Percentiles rank a stretch among this genome's conserved stretches.
Conservation (phyloP, 176 grass and related monocot genomes). For the Zizania latifolia region DNA sequence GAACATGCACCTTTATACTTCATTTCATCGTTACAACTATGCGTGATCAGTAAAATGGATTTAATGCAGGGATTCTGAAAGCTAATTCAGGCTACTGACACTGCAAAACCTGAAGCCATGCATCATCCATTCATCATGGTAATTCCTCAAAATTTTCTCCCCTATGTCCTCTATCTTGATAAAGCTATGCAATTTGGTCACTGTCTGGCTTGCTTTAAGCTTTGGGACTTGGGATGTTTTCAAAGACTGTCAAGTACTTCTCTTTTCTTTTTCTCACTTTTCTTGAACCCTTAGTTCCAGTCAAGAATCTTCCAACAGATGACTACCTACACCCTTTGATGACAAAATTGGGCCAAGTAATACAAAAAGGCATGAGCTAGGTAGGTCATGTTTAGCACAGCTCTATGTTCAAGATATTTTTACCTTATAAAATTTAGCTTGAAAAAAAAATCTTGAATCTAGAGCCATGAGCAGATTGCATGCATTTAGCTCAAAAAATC, state of each 20-base stretch:
- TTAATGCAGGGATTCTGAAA: not conserved
- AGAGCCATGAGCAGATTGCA: no score
- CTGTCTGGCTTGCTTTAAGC: slow-evolving; percentile 29
- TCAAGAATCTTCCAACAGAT: slow-evolving; percentile 58
- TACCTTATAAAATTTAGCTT: no score
- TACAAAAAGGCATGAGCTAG: slow-evolving; percentile 38
- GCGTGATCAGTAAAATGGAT: not conserved
- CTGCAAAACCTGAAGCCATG: slow-evolving; percentile 10
- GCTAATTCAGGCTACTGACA: slow-evolving; percentile 3
- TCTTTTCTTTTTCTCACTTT: slow-evolving; percentile 21
- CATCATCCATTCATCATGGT: slow-evolving; percentile 11
- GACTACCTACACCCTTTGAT: slow-evolving; percentile 14
- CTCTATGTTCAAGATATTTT: no score
- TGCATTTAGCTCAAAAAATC: no score
- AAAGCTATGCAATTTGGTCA: slow-evolving; percentile 34
- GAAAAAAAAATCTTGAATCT: no score
- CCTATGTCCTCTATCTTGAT: slow-evolving; percentile 1
- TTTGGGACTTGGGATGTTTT: slow-evolving; percentile 39
- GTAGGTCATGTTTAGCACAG: no score
- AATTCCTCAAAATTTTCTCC: not conserved
- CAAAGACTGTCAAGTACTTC: slow-evolving; percentile 32
- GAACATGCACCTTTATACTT: not conserved
- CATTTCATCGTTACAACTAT: slow-evolving; percentile 16
- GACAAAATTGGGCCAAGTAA: slow-evolving; percentile 44
- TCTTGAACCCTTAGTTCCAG: slow-evolving; percentile 34